Evolutionary conservation across 2,329 filamentous ascomycete genomes (phyloP).

Genomic region (Microsporum ferrugineum): DNA sequence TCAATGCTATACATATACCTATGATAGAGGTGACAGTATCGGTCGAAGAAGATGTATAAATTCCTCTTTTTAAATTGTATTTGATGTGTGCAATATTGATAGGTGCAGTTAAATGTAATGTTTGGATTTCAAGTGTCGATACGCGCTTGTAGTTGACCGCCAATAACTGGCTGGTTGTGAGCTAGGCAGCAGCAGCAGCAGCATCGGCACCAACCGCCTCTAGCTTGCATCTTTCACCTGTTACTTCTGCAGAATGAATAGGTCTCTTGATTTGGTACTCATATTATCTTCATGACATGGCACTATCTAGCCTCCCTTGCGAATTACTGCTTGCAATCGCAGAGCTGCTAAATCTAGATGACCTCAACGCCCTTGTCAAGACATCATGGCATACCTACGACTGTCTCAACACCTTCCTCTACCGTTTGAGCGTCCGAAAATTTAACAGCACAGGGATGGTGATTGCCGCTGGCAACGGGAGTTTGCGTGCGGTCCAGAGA

Average conservation of each 20-base stretch:
- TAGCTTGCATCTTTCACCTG: no score
- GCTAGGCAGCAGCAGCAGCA: no score
- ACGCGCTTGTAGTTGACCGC: no score
- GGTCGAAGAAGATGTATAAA: no score
- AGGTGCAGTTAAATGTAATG: no score
- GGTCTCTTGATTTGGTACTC: no score
- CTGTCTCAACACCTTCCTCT: slow-evolving; percentile 13
- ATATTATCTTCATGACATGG: neutral
- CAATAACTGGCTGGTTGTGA: no score
- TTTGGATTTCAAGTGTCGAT: no score
- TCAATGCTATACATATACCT: neutral
- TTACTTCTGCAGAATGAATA: neutral
- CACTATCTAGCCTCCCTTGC: neutral
- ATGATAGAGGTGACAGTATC: no score
- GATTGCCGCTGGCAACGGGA: neutral
- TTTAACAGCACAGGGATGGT: neutral
- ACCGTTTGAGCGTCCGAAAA: slow-evolving; percentile 6
- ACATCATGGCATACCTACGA: slow-evolving; percentile 6
- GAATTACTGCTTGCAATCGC: neutral
- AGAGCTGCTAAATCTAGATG: neutral
- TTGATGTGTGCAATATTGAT: no score
- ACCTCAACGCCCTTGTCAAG: slow-evolving; percentile 12
- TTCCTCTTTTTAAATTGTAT: no score
- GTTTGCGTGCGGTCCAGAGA: neutral
- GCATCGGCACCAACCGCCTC: no score